Evolutionary conservation across 805 yeast species (phyloP).

Genomic region (Candida xiaguanensis): DNA sequence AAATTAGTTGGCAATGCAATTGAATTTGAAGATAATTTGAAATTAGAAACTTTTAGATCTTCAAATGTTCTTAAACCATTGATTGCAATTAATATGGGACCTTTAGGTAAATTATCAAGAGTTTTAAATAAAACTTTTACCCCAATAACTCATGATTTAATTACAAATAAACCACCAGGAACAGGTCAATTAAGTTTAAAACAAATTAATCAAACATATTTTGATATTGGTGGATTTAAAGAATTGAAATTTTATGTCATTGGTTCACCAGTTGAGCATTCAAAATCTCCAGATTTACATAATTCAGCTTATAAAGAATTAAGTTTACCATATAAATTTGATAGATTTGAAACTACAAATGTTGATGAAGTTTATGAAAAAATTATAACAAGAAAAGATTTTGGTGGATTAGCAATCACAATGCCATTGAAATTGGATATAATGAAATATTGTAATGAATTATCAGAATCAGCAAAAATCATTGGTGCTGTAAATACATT

Average conservation of each 20-base stretch:
- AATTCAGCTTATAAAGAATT: constrained; percentile 70
- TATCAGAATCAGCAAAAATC: constrained; percentile 71
- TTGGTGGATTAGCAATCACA: constrained; percentile 96
- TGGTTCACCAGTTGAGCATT: constrained; percentile 81
- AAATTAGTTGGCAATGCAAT: constrained; percentile 82
- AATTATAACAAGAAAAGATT: constrained; percentile 44
- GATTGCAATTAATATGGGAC: constrained; percentile 82
- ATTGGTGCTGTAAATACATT: constrained; percentile 96
- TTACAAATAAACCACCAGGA: constrained; percentile 54
- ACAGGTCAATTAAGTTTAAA: constrained; percentile 74
- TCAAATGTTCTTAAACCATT: constrained; percentile 57
- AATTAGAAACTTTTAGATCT: constrained; percentile 65
- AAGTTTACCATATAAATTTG: constrained; percentile 74
- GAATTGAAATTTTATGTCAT: constrained; percentile 64
- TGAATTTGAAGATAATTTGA: constrained; percentile 61
- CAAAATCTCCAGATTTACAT: constrained; percentile 87
- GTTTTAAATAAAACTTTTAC: constrained; percentile 73
- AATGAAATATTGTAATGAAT: constrained; percentile 57
- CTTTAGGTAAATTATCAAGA: constrained; percentile 71
- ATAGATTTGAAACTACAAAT: constrained; percentile 61
- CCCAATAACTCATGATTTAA: constrained; percentile 72
- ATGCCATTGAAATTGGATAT: constrained; percentile 88
- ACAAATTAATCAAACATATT: constrained; percentile 56
- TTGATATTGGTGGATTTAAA: constrained; percentile 59
- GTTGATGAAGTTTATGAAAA: constrained; percentile 53